phyloP scores from a whole-genome alignment of 441 rosid species.

The Erodium texanum region DNA sequence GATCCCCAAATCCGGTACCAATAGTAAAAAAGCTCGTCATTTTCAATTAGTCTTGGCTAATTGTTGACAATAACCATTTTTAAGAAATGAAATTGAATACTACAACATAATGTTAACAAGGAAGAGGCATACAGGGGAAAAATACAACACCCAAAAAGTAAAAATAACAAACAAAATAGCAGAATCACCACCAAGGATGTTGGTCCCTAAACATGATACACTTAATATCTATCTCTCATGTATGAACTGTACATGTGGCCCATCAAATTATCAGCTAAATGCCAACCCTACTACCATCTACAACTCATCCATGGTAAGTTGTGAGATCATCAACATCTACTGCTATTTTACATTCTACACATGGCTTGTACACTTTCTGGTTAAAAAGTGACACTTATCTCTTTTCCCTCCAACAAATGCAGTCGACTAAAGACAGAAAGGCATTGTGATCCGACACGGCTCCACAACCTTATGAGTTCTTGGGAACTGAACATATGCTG shows the following conservation, averaged over 20 bases:
- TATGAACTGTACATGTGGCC: slow-evolving; percentile 30
- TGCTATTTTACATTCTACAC: slow-evolving; percentile 28
- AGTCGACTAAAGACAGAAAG: slow-evolving; percentile 5
- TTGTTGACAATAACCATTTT: too few relatives aligned
- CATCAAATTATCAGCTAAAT: slow-evolving; percentile 18
- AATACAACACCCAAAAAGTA: not conserved
- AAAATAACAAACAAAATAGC: not conserved
- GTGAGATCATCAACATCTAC: slow-evolving; percentile 14
- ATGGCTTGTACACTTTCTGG: slow-evolving; percentile 26
- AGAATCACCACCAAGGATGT: slow-evolving; percentile 14
- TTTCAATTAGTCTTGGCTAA: too few relatives aligned
- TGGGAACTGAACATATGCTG: not conserved
- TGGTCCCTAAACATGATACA: slow-evolving; percentile 14
- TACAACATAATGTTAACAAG: too few relatives aligned
- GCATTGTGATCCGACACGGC: slow-evolving; percentile 13
- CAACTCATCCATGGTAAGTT: not conserved
- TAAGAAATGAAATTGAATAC: too few relatives aligned
- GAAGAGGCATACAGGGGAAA: too few relatives aligned
- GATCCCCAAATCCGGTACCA: too few relatives aligned
- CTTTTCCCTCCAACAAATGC: slow-evolving; percentile 15
- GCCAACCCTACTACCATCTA: slow-evolving; percentile 8
- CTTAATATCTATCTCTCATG: slow-evolving; percentile 20
- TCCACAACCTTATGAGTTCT: slow-evolving; percentile 14
- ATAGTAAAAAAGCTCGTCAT: too few relatives aligned
- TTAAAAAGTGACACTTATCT: slow-evolving; percentile 20